Evolutionary conservation across 495 filamentous ascomycete genomes (phyloP), one percentile per base, ranked within the genome.

Genomic region (Platismatia glauca): DNA sequence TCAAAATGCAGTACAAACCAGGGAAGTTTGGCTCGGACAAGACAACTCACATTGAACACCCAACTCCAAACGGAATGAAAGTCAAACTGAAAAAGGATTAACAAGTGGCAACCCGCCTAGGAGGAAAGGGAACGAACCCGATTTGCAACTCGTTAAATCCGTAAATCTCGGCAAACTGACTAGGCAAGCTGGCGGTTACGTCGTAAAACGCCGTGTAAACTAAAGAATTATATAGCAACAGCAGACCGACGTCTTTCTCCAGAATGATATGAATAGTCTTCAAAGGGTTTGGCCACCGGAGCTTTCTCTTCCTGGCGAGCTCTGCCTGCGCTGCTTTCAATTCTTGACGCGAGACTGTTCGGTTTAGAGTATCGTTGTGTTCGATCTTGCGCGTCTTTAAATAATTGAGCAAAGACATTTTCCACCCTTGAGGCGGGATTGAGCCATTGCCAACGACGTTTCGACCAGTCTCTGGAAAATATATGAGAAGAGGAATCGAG

Each of bases 281-380:
- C 27, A 90, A 68, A 0, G 88, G 87, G 60, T 90, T 90, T 0
- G 87, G 87, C 24, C 83, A 81, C 1, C 74, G 75, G 18, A 89
- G 71, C 66, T 81, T 82, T 43, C 77, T 75, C 50, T 67, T 73
- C 16, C 57, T 66, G 18, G 73, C 67, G 15, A 75, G 66, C 41
- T 64, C 62, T 43, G 65, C 67, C 59, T 70, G 70, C 6, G 71
- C 69, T 27, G 58, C 53, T 31, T 66, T 65, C 48, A 69, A 60
- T 65, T 71, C 61, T 61, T 66, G 33, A 38, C 43, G 57, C 62
- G 73, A 69, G 39, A 65, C 63, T 43, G 70, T 64, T 16, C 60
- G 48, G 55, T 64, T 66, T 53, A 65, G 60, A 57, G 69, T 55
- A 35, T 64, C 29, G 55, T 61, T 33, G 38, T 62, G 39, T 20